Evolutionary conservation across 352 stramenopile species (phyloP).

Genomic region (Pythium chondricola): DNA sequence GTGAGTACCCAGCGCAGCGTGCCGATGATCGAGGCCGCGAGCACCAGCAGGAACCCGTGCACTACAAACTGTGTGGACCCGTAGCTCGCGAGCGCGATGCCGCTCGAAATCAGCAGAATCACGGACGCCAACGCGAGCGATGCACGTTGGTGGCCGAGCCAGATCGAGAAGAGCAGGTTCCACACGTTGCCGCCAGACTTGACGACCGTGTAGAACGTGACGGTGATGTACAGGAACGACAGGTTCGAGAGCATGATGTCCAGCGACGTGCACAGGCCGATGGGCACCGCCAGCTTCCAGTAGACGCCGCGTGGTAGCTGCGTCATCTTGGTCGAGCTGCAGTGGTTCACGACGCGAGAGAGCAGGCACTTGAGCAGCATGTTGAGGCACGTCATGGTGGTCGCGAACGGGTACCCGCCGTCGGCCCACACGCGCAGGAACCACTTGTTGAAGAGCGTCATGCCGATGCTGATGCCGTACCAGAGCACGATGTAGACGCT

Average conservation of each 20-base stretch:
- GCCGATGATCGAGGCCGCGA: conserved; percentile 61
- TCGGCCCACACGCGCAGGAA: conserved; percentile 67
- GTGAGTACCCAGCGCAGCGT: conserved; percentile 78
- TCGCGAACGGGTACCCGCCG: conserved; percentile 66
- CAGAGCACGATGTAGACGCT: conserved; percentile 68
- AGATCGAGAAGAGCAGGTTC: conserved; percentile 81
- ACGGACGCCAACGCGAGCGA: conserved; percentile 44
- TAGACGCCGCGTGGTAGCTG: conserved; percentile 32
- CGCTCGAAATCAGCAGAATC: conserved; percentile 62
- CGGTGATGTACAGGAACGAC: conserved; percentile 83
- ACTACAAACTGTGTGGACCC: conserved; percentile 70
- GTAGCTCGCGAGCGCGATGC: conserved; percentile 69
- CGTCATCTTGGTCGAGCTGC: conserved; percentile 26
- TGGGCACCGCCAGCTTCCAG: conserved; percentile 69
- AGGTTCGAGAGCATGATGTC: conserved; percentile 83
- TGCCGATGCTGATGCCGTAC: conserved; percentile 81
- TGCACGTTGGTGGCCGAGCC: conserved; percentile 58
- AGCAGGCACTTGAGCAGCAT: conserved; percentile 75
- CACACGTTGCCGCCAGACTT: conserved; percentile 77
- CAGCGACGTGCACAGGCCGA: conserved; percentile 72
- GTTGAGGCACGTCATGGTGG: conserved; percentile 75
- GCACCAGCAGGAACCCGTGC: conserved; percentile 63
- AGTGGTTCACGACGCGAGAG: conserved; percentile 47
- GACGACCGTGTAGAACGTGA: conserved; percentile 84
- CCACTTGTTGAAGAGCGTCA: conserved; percentile 86